Base-by-base conservation (phyloP, 2,329 filamentous ascomycete genomes). In the Aspergillus hortae region DNA sequence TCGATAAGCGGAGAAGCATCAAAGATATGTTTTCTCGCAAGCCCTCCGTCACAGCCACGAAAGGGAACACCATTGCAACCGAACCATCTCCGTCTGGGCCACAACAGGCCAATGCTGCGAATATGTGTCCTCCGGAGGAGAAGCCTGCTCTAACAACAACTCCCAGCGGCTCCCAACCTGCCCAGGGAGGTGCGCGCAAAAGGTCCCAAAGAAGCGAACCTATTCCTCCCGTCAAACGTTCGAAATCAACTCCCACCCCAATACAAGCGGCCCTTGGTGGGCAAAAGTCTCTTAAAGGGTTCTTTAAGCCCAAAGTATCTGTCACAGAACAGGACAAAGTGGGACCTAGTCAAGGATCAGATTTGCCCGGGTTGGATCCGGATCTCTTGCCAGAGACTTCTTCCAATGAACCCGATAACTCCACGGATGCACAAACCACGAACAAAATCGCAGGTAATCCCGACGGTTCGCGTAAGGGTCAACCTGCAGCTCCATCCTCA, bases 1-100 rank as follows among this genome's bases (percentile, higher is more conserved):
- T 97, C 61, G 84, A 92, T 64, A 86, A 87, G 53, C 84, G 94
- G 17, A 83, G 84, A 59, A 96, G 78, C 66, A 96, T 99, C 65
- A 89, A 87, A 61, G 91, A 95, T 65, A 97, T 99, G 94, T 96
- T 97, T 67, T 78, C 77, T 53, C 84, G 80, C 61, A 86, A 81
- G 59, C 67, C 80, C 44, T 56, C 70, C 19, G 54, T 35, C 15
- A n/a, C 56, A 52, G 19, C 57, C 50, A 27, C 58, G 62, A 48
- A 46, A 52, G 25, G 12, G 53, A 6, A 15, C 27, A 36, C 33
- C 27, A 4, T 11, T 11, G 2, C 15, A n/a, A 44, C n/a, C 19
- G 11, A 42, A 15, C 6, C 35, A n/a, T n/a, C 35, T 42, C 11
- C 6, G 14, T 19, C 40, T 21, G 14, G 17, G 1, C 7, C 25